Evolutionary conservation across 106 monocot species (phyloP), one percentile per base, ranked within the genome.

Genomic region (Dendrobium nobile): DNA sequence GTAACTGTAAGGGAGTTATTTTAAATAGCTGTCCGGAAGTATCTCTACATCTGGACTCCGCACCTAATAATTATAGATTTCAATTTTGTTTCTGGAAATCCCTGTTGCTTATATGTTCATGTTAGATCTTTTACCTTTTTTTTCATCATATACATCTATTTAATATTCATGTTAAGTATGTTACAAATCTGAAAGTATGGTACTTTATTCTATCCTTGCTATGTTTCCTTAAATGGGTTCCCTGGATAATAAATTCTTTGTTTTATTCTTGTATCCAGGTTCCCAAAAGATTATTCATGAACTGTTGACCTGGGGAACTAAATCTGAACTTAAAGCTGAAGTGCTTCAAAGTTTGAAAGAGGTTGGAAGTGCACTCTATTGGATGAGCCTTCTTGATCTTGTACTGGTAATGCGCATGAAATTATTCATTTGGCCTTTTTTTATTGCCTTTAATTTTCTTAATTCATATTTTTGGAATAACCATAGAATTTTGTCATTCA

Each of bases 331-430:
- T 19, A 99, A 93, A 84, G 54, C 81, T 44, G 98, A 99, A 85
- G 87, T 95, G 67, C 91, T 95, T 82, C 88, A 87, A 81, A 85
- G 84, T 73, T 72, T 99, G 64, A 99, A 95, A 83, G 98, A 95
- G 88, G 82, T 99, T 51, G 98, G 98, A 75, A 99, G 92, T 85
- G 77, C 92, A 73, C 80, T 99, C 40, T 95, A 93, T 81, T 92
- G 84, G 85, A 88, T 93, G 61, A 79, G 91, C 75, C 92, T 99
- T 80, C 91, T 99, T 70, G 98, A 99, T 67, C 87, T 92, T 85
- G 92, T 88, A 75, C 77, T 99, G 92, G 97, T 94, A 75, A 59
- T 78, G 86, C 41, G 41, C 16, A 51, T 54, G 2, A 47, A 72
- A 11, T 41, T 82, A 22, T 77, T 65, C 41, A 24, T 1, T 24